Evolutionary conservation across 257 asterid genomes (phyloP).

Genomic region (Solanum chilense): DNA sequence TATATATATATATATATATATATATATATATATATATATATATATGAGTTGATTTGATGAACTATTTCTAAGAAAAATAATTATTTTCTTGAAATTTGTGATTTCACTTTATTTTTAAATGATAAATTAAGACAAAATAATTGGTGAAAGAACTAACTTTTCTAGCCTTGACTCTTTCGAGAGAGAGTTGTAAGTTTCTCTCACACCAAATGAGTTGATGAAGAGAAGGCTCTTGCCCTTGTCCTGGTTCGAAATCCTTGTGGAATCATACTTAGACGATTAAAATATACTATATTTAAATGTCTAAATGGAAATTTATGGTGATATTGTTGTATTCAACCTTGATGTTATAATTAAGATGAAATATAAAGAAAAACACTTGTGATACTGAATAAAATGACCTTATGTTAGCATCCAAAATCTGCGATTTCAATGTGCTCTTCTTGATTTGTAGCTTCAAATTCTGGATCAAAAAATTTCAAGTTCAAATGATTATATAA

Average conservation of each 20-base stretch:
- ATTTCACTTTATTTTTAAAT: no score
- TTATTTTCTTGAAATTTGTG: no score
- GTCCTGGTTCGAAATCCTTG: no score
- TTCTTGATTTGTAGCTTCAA: slow-evolving; percentile 40
- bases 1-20: background rate
- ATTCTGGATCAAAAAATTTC: slow-evolving; percentile 22
- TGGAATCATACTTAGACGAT: background rate
- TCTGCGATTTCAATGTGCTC: slow-evolving; percentile 22
- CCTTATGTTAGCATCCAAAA: slow-evolving; percentile 44
- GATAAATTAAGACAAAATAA: no score
- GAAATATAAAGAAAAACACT: background rate
- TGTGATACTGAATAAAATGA: background rate
- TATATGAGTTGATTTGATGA: background rate
- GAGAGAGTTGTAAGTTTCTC: no score
- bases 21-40: background rate
- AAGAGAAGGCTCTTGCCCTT: no score
- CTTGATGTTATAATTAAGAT: background rate
- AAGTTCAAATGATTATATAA: background rate
- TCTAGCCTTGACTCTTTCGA: no score
- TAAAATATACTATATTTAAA: background rate
- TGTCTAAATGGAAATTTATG: background rate
- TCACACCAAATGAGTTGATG: no score
- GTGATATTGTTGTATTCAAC: background rate
- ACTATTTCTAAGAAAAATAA: background rate
- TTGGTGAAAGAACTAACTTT: no score